Conservation (phyloP, 306 rosid species). For the Casuarina equisetifolia region DNA sequence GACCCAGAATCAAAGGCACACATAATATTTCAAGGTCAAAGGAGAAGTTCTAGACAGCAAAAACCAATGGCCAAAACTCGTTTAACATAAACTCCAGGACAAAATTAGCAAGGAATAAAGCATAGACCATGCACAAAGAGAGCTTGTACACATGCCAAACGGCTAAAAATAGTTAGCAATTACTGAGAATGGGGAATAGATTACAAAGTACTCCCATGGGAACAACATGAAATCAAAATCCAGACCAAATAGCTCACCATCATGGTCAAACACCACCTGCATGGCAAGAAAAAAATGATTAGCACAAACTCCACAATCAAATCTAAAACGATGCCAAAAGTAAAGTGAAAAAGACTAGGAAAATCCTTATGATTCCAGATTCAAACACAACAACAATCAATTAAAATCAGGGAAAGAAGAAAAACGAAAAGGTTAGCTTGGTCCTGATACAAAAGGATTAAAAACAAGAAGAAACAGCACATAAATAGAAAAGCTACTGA, state of each 20-base stretch:
- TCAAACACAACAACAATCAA: not conserved
- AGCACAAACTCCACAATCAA: slow-evolving; percentile 16
- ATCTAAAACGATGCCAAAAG: slow-evolving; percentile 4
- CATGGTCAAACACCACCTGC: slow-evolving; percentile 99
- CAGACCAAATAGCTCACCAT: slow-evolving; percentile 59
- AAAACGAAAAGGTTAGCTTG: not conserved
- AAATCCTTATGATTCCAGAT: not conserved
- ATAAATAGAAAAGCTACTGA: not conserved
- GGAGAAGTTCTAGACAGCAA: not conserved
- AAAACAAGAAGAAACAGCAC: not conserved
- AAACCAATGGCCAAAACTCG: slow-evolving; percentile 12
- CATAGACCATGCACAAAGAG: slow-evolving; percentile 9
- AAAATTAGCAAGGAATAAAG: slow-evolving; percentile 3
- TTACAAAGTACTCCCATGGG: slow-evolving; percentile 22
- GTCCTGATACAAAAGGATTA: not conserved
- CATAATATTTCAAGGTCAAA: not conserved
- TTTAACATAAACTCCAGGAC: slow-evolving; percentile 4
- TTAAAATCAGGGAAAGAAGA: not conserved
- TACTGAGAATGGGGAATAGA: slow-evolving; percentile 20
- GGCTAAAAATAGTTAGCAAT: not conserved
- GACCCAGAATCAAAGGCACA: not conserved
- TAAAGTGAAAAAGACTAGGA: not conserved
- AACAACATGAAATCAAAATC: slow-evolving; percentile 19
- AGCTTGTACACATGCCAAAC: slow-evolving; percentile 6
- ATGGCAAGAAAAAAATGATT: slow-evolving; percentile 34